Conservation (phyloP, 768 basidiomycete genomes). For the Crepidotus variabilis region DNA sequence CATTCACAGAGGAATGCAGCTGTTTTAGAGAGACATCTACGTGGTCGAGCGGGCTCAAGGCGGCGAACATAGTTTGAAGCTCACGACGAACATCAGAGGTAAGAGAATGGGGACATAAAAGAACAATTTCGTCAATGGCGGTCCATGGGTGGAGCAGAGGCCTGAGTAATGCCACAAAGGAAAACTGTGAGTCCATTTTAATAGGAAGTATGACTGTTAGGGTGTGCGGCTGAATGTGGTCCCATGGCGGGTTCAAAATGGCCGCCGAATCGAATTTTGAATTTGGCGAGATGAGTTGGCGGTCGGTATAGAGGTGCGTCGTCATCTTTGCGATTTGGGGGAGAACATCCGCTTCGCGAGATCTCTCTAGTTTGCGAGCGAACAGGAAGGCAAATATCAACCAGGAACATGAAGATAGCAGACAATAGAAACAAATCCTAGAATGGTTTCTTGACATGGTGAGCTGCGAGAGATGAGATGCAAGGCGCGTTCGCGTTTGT, state of each 20-base stretch:
- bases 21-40: slow-evolving; percentile 40
- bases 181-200: slow-evolving; percentile 26
- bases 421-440: not conserved
- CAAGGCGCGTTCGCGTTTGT: not conserved
- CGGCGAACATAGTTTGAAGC: slow-evolving; percentile 30
- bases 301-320: not conserved
- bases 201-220: slow-evolving; percentile 51
- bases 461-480: not conserved
- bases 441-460: not conserved
- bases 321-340: not conserved
- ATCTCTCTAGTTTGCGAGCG: not conserved
- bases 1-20: slow-evolving; percentile 7
- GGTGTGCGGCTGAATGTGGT: slow-evolving; percentile 23
- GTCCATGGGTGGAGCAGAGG: slow-evolving; percentile 33
- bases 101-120: slow-evolving; percentile 40
- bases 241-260: not conserved
- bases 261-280: not conserved
- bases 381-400: not conserved
- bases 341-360: not conserved
- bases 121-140: slow-evolving; percentile 39
- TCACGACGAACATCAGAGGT: slow-evolving; percentile 28
- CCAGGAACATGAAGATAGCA: not conserved
- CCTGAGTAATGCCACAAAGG: slow-evolving; percentile 29
- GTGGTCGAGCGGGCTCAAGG: slow-evolving; percentile 22
- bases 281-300: not conserved